Base-by-base conservation (phyloP, 2,329 filamentous ascomycete genomes). In the Beauveria australis region DNA sequence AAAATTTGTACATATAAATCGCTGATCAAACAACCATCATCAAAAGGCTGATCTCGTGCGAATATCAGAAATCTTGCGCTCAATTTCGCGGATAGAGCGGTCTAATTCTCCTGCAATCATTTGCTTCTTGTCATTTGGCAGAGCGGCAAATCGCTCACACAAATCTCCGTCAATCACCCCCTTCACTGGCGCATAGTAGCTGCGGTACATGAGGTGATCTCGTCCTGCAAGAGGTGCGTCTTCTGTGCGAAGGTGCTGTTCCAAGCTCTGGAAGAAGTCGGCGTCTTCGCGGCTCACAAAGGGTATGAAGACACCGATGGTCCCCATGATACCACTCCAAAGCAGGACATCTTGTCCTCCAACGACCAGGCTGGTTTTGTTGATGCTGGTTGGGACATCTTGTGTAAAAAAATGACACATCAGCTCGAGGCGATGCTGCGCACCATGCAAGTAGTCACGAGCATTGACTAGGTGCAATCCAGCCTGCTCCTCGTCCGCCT, bases 111-210 rank as follows among this genome's bases (percentile, higher is more conserved):
- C 92, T 2, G 93, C 93, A 77, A 99, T 96, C 84, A 92, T 92
- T 75, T 91, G 87, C 80, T 97, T 96, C 79, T 91, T 92, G 69
- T 97, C 93, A 66, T 87, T 89, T 28, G 89, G 82, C 63, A 99
- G 79, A 62, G 94, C 77, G 62, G 91, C 85, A 75, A 91, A 99
- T 66, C 92, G 84, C 79, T 99, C 94, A 69, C 94, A 96, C 46
- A 99, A 79, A 75, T 99, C 94, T 30, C 94, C 94, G 74, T 99
- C 94, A 68, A 99, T 96, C 30, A 95, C 87, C 9, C 92, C 92
- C 80, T 99, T 99, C 47, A 96, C 91, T 0, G 94, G 95, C 7
- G 91, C 91, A 73, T 97, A 99, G 75, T 97, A 99, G 65, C 92
- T 87, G 64, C 95, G 84, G 74, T 96, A 99, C 69, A 96, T 95